phyloP scores from a whole-genome alignment of 2,329 filamentous ascomycete genomes.

The Phialophora chinensis region DNA sequence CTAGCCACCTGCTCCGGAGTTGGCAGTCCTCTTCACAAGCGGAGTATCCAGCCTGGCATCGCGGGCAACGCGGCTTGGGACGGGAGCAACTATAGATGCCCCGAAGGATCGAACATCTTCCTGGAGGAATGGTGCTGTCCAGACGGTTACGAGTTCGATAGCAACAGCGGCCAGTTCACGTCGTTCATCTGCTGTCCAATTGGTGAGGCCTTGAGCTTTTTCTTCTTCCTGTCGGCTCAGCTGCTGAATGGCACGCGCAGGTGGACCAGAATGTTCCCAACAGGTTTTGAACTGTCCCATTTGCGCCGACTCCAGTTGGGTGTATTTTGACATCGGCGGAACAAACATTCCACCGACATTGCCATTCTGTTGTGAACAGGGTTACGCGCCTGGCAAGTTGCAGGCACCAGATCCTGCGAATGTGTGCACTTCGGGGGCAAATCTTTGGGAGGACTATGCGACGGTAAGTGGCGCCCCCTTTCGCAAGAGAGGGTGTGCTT shows the following conservation, averaged over 20 bases:
- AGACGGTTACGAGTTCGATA: slow-evolving; percentile 8
- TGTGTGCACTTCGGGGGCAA: slow-evolving; percentile 15
- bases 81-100: slow-evolving; percentile 8
- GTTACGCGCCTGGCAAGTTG: neutral
- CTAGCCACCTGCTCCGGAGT: neutral
- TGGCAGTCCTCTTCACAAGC: neutral
- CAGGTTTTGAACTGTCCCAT: slow-evolving; percentile 10
- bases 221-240: neutral
- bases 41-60: slow-evolving; percentile 6
- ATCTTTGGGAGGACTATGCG: slow-evolving; percentile 5
- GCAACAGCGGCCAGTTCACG: slow-evolving; percentile 7
- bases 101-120: slow-evolving; percentile 4
- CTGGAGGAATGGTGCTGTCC: slow-evolving; percentile 13
- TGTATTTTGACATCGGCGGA: slow-evolving; percentile 9
- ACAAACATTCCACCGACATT: slow-evolving; percentile 10
- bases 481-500: neutral
- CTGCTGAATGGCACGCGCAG: neutral
- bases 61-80: slow-evolving; percentile 16
- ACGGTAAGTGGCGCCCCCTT: neutral
- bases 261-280: slow-evolving; percentile 2
- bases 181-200: slow-evolving; percentile 11
- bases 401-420: slow-evolving; percentile 10
- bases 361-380: slow-evolving; percentile 16
- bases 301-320: slow-evolving; percentile 8
- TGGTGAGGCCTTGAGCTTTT: neutral